Evolutionary conservation across 768 basidiomycete genomes (phyloP).

Genomic region (Russula sp.): DNA sequence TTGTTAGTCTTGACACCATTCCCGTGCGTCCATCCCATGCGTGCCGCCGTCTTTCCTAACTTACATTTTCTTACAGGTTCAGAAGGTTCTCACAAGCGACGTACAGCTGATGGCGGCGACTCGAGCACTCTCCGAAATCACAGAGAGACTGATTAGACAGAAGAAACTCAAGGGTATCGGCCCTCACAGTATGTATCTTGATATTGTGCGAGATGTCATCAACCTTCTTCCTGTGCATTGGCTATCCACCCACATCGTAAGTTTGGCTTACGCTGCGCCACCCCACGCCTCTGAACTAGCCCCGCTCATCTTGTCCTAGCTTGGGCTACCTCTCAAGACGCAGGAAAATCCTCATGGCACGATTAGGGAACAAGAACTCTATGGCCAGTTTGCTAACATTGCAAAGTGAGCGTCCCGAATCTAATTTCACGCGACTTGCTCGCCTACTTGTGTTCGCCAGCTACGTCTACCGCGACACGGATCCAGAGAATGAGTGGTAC

Average conservation of each 20-base stretch:
- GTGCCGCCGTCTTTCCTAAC: neutral
- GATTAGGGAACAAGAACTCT: constrained; percentile 15
- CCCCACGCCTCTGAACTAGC: neutral
- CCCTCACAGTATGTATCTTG: constrained; percentile 35
- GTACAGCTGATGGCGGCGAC: constrained; percentile 1
- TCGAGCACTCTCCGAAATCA: constrained; percentile 1
- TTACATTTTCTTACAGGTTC: constrained; percentile 6
- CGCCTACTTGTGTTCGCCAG: constrained; percentile 25
- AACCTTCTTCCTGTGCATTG: constrained; percentile 57
- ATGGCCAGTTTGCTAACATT: constrained; percentile 3
- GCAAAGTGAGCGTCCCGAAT: constrained; percentile 11
- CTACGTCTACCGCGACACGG: constrained; percentile 35
- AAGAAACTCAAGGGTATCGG: constrained; percentile 34
- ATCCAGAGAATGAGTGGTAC: constrained; percentile 32
- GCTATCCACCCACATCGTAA: constrained; percentile 52
- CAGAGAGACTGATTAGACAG: constrained; percentile 8
- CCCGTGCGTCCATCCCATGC: neutral
- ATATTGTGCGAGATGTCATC: constrained; percentile 63
- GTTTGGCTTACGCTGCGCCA: constrained; percentile 22
- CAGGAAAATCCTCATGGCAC: constrained; percentile 4
- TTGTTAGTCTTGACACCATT: constrained; percentile 5
- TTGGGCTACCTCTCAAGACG: constrained; percentile 21
- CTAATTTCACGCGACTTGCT: neutral
- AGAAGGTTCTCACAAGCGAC: neutral
- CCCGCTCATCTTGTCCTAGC: neutral